A percentile compares a stretch with the other conserved stretches of the same genome.
Evolutionary conservation across 306 rosid genomes (phyloP).

Genomic region (Morella rubra): DNA sequence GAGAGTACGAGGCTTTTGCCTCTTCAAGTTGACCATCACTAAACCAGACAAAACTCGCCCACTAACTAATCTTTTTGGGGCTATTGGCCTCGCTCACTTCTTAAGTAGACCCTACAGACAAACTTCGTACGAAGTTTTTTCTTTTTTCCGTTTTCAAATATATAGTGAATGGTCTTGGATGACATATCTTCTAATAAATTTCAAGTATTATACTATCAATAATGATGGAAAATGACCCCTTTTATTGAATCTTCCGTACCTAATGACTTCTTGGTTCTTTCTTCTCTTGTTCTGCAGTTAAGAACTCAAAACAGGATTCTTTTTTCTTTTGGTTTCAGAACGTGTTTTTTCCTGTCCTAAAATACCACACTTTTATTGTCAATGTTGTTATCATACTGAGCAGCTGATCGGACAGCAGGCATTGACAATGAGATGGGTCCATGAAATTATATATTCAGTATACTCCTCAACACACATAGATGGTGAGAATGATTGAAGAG

Average conservation of each 20-base stretch:
- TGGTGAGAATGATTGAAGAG: slow-evolving; percentile 22
- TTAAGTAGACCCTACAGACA: neutral
- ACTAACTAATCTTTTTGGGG: neutral
- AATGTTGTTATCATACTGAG: neutral
- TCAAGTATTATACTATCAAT: neutral
- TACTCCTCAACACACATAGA: neutral
- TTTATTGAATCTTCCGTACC: neutral
- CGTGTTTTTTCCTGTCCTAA: slow-evolving; percentile 6
- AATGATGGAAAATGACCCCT: neutral
- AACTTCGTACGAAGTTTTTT: neutral
- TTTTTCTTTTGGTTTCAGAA: neutral
- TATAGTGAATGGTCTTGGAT: neutral
- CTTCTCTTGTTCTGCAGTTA: neutral
- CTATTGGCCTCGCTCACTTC: neutral
- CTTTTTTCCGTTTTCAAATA: neutral
- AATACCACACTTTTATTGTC: slow-evolving; percentile 10
- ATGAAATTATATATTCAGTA: neutral
- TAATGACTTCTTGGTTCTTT: neutral
- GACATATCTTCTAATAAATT: neutral
- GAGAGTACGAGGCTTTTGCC: neutral
- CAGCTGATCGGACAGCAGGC: neutral
- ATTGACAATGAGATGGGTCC: slow-evolving; percentile 17
- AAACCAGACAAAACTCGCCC: neutral
- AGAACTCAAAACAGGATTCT: neutral
- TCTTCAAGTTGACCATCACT: neutral